phyloP scores from a whole-genome alignment of 805 yeast genomes.

The Yarrowia sp. region DNA sequence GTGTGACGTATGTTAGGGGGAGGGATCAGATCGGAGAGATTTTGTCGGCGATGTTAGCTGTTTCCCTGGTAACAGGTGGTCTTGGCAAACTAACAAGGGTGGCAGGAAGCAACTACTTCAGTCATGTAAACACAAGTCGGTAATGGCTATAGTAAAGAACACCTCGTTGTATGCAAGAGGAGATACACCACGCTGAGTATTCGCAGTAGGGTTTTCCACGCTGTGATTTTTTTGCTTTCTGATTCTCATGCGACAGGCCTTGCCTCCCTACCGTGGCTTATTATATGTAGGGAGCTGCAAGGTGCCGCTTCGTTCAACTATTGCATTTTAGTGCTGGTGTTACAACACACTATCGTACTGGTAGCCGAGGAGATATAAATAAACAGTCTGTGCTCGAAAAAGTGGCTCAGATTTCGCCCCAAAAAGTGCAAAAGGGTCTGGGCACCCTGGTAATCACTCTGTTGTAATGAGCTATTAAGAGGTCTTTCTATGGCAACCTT shows the following conservation, averaged over 20 bases:
- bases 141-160: neutral
- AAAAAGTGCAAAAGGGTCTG: neutral
- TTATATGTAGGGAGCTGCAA: neutral
- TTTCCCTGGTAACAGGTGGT: neutral
- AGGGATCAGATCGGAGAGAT: neutral
- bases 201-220: neutral
- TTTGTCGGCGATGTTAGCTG: neutral
- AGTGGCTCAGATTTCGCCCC: neutral
- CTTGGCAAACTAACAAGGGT: neutral
- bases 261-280: neutral
- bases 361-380: no score
- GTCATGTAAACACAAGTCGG: neutral
- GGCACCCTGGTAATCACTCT: neutral
- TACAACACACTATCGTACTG: no score
- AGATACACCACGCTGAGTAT: no score
- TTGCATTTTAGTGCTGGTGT: no score
- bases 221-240: neutral
- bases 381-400: neutral
- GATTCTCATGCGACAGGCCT: neutral
- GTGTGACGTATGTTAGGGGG: neutral
- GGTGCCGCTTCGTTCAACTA: neutral
- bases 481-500: neutral
- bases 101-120: neutral
- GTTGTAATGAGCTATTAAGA: conserved; percentile 3
- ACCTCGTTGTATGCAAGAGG: neutral